A percentile compares a stretch with the other conserved stretches of the same genome.
Evolutionary conservation across 768 basidiomycete species (phyloP).

Genomic region (Tylopilus sp.): DNA sequence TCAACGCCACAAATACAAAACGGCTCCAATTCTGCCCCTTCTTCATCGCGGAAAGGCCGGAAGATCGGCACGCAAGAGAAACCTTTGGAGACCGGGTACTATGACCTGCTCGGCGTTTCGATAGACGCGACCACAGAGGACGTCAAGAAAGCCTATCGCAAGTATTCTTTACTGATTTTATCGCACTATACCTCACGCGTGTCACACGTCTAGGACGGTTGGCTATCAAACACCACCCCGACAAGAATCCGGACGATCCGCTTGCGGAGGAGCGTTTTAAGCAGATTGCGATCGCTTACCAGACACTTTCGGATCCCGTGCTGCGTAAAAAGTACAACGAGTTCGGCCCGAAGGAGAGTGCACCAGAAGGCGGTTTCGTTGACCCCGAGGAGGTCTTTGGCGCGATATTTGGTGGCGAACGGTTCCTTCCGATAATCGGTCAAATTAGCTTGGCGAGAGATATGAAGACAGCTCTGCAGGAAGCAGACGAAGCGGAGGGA

Average conservation of each 20-base stretch:
- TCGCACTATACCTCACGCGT: background rate
- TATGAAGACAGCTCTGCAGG: conserved; percentile 91
- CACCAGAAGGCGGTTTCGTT: conserved; percentile 79
- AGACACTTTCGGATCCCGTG: conserved; percentile 74
- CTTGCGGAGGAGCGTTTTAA: conserved; percentile 86
- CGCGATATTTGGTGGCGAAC: conserved; percentile 86
- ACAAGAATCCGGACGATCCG: conserved; percentile 89
- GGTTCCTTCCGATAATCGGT: conserved; percentile 85
- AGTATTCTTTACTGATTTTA: conserved; percentile 2
- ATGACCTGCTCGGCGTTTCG: conserved; percentile 77
- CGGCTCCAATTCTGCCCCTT: conserved; percentile 19
- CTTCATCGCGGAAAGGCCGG: conserved; percentile 46
- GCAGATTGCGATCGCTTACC: conserved; percentile 85
- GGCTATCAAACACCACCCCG: conserved; percentile 89
- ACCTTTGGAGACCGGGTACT: conserved; percentile 88
- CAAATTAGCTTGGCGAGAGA: conserved; percentile 83
- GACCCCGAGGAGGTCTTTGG: conserved; percentile 83
- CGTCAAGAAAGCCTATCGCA: conserved; percentile 89
- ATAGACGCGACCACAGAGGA: conserved; percentile 78
- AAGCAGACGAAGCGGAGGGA: conserved; percentile 69
- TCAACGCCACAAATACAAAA: conserved; percentile 15
- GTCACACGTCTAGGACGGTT: conserved; percentile 51
- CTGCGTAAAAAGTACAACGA: conserved; percentile 88
- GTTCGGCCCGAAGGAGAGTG: conserved; percentile 82
- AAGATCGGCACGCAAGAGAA: conserved; percentile 88